These are phyloP conservation scores for Porogramme epimiltina DNA, from an alignment of 1,284 basidiomycete species.

Conservation along the genomic window DNA sequence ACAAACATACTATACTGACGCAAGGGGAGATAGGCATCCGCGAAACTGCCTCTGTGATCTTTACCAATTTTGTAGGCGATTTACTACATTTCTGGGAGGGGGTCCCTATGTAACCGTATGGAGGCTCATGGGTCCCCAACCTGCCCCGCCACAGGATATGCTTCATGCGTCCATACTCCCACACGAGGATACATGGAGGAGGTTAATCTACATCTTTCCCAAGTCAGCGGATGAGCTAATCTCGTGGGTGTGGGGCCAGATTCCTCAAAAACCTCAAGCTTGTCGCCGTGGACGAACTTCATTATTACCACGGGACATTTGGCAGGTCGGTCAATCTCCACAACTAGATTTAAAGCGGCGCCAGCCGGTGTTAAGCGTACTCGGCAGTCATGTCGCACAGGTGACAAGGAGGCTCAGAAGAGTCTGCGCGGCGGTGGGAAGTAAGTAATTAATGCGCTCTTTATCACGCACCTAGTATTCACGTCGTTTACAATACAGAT, in stretches of 20 bases:
- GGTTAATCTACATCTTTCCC: slow-evolving; percentile 28
- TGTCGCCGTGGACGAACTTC: slow-evolving; percentile 84
- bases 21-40: slow-evolving; percentile 60
- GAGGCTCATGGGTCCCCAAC: slow-evolving; percentile 12
- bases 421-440: slow-evolving; percentile 84
- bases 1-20: no score
- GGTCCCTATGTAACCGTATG: slow-evolving; percentile 1
- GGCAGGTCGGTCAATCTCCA: slow-evolving; percentile 66
- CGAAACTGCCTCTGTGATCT: slow-evolving; percentile 67
- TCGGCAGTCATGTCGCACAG: slow-evolving; percentile 74
- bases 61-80: slow-evolving; percentile 72
- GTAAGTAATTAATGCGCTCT: no score
- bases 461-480: no score
- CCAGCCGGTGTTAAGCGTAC: not conserved
- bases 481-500: slow-evolving; percentile 54
- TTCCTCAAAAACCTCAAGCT: slow-evolving; percentile 78
- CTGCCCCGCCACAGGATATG: slow-evolving; percentile 67
- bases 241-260: slow-evolving; percentile 35
- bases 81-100: not conserved
- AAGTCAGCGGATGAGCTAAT: no score
- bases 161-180: slow-evolving; percentile 87
- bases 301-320: slow-evolving; percentile 75
- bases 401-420: slow-evolving; percentile 78
- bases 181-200: slow-evolving; percentile 83
- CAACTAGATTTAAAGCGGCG: not conserved